Evolutionary conservation across 257 asterid species (phyloP).

Genomic region (Fraxinus excelsior): DNA sequence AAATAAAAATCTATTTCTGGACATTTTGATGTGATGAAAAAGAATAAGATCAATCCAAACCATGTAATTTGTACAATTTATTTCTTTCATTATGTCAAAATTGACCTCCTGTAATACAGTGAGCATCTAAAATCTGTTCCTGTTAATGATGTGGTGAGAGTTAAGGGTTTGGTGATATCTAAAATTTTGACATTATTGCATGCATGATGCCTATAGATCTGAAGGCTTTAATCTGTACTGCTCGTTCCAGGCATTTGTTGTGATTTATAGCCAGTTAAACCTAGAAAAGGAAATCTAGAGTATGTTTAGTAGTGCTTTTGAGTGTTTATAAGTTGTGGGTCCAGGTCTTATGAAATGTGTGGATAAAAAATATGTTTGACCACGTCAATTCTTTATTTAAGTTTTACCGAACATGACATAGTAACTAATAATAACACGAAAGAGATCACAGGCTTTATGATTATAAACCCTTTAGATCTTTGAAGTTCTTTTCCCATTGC

Average conservation of each 20-base stretch:
- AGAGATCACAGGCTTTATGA: background rate
- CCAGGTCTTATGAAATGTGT: no score
- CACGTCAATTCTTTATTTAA: no score
- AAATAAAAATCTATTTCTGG: no score
- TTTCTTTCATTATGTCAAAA: background rate
- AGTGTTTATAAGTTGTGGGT: no score
- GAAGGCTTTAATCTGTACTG: background rate
- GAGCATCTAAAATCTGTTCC: background rate
- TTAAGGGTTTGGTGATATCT: background rate
- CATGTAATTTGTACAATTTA: background rate
- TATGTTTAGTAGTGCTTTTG: no score
- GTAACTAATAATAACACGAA: background rate
- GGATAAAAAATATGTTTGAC: no score
- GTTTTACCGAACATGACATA: no score
- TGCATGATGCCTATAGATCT: background rate
- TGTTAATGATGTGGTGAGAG: background rate
- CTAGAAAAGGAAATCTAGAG: background rate
- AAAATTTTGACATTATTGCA: background rate
- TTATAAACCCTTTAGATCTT: background rate
- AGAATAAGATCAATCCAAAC: background rate
- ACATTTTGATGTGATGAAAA: background rate
- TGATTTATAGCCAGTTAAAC: background rate
- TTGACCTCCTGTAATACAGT: background rate
- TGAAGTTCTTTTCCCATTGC: background rate
- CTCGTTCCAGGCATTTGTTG: background rate